These are phyloP conservation scores for Penicillium sp. DNA, from an alignment of 2,329 filamentous ascomycete genomes.

Conservation along the genomic window DNA sequence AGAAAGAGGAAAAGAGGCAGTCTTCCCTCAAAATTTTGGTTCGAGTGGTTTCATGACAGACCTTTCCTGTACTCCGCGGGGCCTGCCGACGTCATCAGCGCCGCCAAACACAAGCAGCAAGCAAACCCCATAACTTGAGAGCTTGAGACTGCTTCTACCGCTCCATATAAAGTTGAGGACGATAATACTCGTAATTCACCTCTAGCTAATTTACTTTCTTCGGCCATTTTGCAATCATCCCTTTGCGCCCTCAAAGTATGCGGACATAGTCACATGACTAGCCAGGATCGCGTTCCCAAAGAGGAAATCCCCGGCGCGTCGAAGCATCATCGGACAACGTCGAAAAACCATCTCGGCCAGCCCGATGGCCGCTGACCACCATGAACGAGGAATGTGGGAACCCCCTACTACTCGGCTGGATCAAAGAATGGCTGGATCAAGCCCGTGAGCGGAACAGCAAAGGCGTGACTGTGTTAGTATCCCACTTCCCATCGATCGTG, in stretches of 20 bases:
- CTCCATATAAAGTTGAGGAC: no score
- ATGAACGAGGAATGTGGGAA: slow-evolving; percentile 63
- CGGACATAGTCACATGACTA: slow-evolving; percentile 17
- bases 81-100: no score
- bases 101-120: no score
- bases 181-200: no score
- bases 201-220: no score
- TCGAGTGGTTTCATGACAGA: no score
- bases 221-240: no score
- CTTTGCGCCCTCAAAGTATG: background rate
- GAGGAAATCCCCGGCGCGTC: slow-evolving; percentile 23
- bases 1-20: no score
- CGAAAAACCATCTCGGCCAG: background rate
- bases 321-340: background rate
- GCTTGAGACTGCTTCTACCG: no score
- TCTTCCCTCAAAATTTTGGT: no score
- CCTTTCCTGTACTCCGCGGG: no score
- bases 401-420: slow-evolving; percentile 71
- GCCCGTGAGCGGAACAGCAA: slow-evolving; percentile 72
- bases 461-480: slow-evolving; percentile 59
- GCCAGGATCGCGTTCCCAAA: slow-evolving; percentile 18
- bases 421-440: slow-evolving; percentile 76
- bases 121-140: no score
- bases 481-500: background rate
- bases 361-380: slow-evolving; percentile 12